A percentile compares a stretch with the other conserved stretches of the same genome.
Evolutionary conservation across 176 grass and related monocot genomes (phyloP).

Genomic region (Triticum monococcum): DNA sequence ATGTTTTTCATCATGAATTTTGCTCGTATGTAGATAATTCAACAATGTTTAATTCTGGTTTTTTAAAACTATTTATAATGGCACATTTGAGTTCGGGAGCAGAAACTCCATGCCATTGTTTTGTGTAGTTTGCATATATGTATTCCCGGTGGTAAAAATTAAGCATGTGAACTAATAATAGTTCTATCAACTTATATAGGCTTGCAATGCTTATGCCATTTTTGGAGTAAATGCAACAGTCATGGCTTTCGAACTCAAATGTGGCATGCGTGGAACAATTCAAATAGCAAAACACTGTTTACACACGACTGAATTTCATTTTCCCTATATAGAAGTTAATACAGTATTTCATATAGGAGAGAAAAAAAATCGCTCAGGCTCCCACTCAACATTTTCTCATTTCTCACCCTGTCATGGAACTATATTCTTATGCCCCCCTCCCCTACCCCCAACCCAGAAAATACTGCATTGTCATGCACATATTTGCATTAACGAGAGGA

Average conservation of each 20-base stretch:
- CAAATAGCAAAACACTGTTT: not conserved
- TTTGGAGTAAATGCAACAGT: not conserved
- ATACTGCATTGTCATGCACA: not conserved
- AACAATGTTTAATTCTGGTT: no score
- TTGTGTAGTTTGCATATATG: not conserved
- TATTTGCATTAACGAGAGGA: not conserved
- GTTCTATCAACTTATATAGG: not conserved
- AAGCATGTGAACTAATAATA: not conserved
- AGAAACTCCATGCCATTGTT: no score
- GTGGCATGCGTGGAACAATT: no score
- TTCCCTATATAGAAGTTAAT: no score
- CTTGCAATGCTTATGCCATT: not conserved
- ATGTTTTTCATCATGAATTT: no score
- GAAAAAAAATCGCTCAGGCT: not conserved
- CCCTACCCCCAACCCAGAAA: not conserved
- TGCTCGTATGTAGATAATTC: no score
- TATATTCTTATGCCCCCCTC: not conserved
- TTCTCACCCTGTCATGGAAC: not conserved
- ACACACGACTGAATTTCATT: not conserved
- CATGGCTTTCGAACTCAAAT: not conserved
- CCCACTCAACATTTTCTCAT: not conserved
- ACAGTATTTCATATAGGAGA: not conserved
- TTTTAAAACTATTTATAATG: no score
- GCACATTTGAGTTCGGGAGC: no score
- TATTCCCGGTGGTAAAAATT: not conserved